Base-by-base conservation (phyloP, 768 basidiomycete genomes). In the Lepiota brunneoincarnata region DNA sequence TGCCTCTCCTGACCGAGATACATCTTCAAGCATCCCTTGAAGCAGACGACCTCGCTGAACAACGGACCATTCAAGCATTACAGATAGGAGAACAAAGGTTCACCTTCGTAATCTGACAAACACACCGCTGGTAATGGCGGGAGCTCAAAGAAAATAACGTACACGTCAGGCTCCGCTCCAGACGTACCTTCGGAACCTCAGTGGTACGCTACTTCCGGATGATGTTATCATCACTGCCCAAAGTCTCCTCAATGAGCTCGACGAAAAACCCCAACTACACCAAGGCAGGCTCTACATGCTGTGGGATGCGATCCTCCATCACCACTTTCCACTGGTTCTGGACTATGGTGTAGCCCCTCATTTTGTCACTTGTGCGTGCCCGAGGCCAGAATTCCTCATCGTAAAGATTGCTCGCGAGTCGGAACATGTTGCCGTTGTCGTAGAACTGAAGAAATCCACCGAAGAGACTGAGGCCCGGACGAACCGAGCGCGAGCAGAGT, bases 221-320 rank as follows among this genome's bases (percentile, higher is more conserved):
- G n/a, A n/a, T n/a, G n/a, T n/a, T n/a, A 28, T 28, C 26, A 28
- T 28, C 12, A 58, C 49, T 44, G 57, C 57, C 26, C 52, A 54
- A 43, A 58, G 54, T 43, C 47, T 58, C 28, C 36, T 54, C 51
- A 14, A n/a, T 17, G 17, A 24, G n/a, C 35, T 17, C 7, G 51
- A 42, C 20, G 44, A 41, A 26, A 42, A 58, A 21, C 47, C 52
- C 17, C 38, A 58, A 24, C 21, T 54, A n/a, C 31, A 51, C 31
- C 53, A 58, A 36, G 51, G 39, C 21, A 55, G 35, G 49, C 50
- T 50, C 45, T 51, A 38, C 39, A 58, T 58, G 58, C 39, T 58
- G 47, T 58, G 58, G 58, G 40, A 55, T 28, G 2, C 48, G 38
- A 58, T 58, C 44, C 47, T 58, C 5, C 31, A 39, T 48, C 10